Conservation (phyloP, 192 early-diverging fungal genomes). For the Coemansia sp. region DNA sequence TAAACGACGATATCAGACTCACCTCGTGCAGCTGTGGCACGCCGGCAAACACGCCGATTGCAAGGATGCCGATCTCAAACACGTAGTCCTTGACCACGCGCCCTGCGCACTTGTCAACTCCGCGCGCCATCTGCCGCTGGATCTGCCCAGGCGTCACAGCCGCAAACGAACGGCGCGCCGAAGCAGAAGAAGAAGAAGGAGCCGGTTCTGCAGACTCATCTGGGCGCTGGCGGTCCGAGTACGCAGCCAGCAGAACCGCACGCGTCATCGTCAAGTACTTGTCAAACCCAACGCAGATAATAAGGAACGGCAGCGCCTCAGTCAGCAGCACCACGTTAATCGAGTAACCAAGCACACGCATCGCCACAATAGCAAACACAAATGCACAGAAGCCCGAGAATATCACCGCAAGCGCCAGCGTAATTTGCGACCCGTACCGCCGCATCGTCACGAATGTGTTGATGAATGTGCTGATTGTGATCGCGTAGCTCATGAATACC, state of each 20-base stretch:
- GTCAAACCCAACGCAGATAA: constrained; percentile 90
- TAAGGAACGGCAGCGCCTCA: constrained; percentile 90
- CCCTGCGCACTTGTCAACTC: constrained; percentile 65
- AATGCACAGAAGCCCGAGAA: constrained; percentile 76
- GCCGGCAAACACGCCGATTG: constrained; percentile 73
- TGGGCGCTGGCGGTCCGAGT: constrained; percentile 35
- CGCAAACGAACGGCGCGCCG: not conserved
- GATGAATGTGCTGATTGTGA: constrained; percentile 81
- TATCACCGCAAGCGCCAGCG: constrained; percentile 71
- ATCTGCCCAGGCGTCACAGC: constrained; percentile 57
- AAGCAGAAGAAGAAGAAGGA: not conserved
- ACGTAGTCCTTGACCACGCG: constrained; percentile 74
- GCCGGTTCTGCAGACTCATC: not conserved
- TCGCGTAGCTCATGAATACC: constrained; percentile 73
- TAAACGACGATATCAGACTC: constrained; percentile 76
- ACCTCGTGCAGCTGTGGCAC: constrained; percentile 79
- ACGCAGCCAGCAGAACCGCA: constrained; percentile 66
- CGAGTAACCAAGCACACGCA: constrained; percentile 67
- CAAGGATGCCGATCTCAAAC: constrained; percentile 80
- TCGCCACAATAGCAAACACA: constrained; percentile 68
- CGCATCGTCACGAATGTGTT: constrained; percentile 85
- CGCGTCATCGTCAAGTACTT: constrained; percentile 81
- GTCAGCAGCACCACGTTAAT: constrained; percentile 73
- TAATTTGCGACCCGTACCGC: constrained; percentile 77
- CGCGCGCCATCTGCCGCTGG: constrained; percentile 62